These are phyloP conservation scores for Lactarius psammicola DNA, from an alignment of 768 basidiomycete genomes.

Conservation along the genomic window DNA sequence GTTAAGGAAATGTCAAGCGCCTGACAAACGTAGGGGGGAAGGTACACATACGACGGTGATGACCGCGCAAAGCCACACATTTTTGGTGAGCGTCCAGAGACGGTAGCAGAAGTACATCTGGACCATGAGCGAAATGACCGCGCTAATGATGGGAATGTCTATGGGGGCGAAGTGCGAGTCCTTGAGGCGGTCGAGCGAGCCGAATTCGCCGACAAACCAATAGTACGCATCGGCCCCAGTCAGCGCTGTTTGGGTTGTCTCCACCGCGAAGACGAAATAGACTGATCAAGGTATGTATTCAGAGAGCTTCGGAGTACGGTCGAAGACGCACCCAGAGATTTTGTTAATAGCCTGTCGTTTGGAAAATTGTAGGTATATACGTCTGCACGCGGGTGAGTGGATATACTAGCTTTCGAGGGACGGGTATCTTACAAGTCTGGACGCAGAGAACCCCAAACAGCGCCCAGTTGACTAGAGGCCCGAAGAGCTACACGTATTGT, in stretches of 20 bases:
- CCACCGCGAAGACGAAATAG: slow-evolving; percentile 31
- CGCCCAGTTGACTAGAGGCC: slow-evolving; percentile 31
- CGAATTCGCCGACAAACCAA: slow-evolving; percentile 36
- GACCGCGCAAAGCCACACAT: slow-evolving; percentile 5
- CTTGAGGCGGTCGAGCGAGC: slow-evolving; percentile 32
- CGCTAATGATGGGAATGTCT: slow-evolving; percentile 34
- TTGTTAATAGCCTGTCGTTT: neutral
- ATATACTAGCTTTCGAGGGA: too few species aligned
- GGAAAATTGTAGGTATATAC: slow-evolving; percentile 26
- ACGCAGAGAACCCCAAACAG: slow-evolving; percentile 34
- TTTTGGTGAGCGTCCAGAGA: slow-evolving; percentile 32
- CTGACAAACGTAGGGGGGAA: neutral
- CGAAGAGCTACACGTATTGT: slow-evolving; percentile 7
- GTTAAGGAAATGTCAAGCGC: neutral
- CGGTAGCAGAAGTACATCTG: slow-evolving; percentile 38
- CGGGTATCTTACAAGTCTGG: slow-evolving; percentile 32
- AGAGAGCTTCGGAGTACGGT: neutral
- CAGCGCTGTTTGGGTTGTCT: slow-evolving; percentile 32
- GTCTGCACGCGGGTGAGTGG: slow-evolving; percentile 7
- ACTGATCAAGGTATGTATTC: slow-evolving; percentile 26
- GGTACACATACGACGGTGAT: slow-evolving; percentile 13
- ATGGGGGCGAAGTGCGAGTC: slow-evolving; percentile 31
- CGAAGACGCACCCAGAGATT: slow-evolving; percentile 8
- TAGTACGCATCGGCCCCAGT: slow-evolving; percentile 33
- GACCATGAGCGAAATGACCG: slow-evolving; percentile 32